A percentile compares a stretch with the other conserved stretches of the same genome.
Conservation (phyloP, 768 basidiomycete species). For the Mrakia frigida region DNA sequence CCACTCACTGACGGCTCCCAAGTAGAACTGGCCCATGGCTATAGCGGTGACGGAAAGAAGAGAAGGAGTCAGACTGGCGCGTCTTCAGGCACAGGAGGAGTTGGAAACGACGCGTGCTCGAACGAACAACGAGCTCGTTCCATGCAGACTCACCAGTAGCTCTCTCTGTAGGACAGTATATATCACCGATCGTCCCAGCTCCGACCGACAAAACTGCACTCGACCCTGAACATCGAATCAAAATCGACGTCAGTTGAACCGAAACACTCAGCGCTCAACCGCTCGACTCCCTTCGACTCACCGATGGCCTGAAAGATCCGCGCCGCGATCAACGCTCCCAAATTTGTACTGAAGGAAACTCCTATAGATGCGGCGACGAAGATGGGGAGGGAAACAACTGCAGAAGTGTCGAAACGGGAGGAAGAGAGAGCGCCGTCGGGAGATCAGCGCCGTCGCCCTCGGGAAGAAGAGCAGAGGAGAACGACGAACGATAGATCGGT, state of each 20-base stretch:
- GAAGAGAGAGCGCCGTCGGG: slow-evolving; percentile 21
- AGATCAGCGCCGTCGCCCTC: background rate
- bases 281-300: too few relatives aligned
- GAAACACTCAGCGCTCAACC: too few relatives aligned
- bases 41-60: too few relatives aligned
- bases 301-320: slow-evolving; percentile 62
- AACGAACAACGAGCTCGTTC: too few relatives aligned
- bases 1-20: background rate
- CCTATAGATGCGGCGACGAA: slow-evolving; percentile 59
- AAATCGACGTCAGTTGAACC: too few relatives aligned
- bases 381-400: slow-evolving; percentile 55
- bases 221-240: slow-evolving; percentile 37
- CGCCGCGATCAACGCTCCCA: slow-evolving; percentile 55
- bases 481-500: background rate
- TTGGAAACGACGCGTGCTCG: too few relatives aligned
- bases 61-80: too few relatives aligned
- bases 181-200: slow-evolving; percentile 52
- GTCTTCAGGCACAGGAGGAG: too few relatives aligned
- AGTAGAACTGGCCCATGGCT: slow-evolving; percentile 30
- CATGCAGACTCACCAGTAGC: background rate
- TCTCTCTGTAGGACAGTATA: slow-evolving; percentile 28
- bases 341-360: slow-evolving; percentile 50
- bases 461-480: background rate
- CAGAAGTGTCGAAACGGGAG: background rate
- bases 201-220: slow-evolving; percentile 47